Evolutionary conservation across 2,329 filamentous ascomycete species (phyloP).

Genomic region (Fusarium marasasianum): DNA sequence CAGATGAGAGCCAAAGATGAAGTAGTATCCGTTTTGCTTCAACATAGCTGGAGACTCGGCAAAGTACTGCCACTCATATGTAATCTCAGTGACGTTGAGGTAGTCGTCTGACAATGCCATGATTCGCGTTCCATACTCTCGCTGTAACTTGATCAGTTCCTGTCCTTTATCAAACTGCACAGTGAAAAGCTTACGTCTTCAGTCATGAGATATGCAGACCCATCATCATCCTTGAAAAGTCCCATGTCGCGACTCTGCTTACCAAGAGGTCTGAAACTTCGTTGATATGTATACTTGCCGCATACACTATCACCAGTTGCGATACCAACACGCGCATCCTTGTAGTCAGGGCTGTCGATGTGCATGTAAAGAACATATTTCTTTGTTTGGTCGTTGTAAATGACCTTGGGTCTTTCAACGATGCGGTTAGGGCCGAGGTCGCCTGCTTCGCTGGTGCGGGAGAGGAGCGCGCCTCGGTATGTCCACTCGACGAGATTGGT

Average conservation of each 20-base stretch:
- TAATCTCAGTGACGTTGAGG: constrained; percentile 57
- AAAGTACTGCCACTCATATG: constrained; percentile 62
- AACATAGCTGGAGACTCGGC: constrained; percentile 71
- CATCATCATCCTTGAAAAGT: constrained; percentile 70
- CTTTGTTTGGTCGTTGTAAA: constrained; percentile 70
- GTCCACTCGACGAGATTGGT: constrained; percentile 71
- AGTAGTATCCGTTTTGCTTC: constrained; percentile 69
- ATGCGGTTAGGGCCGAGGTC: constrained; percentile 70
- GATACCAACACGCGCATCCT: constrained; percentile 71
- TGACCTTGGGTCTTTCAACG: constrained; percentile 74
- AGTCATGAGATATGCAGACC: constrained; percentile 67
- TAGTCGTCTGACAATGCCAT: constrained; percentile 66
- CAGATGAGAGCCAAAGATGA: constrained; percentile 69
- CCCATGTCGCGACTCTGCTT: constrained; percentile 65
- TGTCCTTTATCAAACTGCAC: fast-evolving
- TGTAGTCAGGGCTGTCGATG: constrained; percentile 69
- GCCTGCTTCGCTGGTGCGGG: constrained; percentile 53
- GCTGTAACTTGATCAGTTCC: constrained; percentile 46
- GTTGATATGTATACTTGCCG: constrained; percentile 60
- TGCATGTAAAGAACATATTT: constrained; percentile 78
- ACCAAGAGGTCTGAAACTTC: constrained; percentile 49
- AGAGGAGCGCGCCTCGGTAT: constrained; percentile 67
- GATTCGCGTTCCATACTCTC: constrained; percentile 66
- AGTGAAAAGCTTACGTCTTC: constrained; percentile 61
- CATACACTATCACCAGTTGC: constrained; percentile 68